phyloP scores from a whole-genome alignment of 345 rosid genomes.

The Gossypium ekmanianum region DNA sequence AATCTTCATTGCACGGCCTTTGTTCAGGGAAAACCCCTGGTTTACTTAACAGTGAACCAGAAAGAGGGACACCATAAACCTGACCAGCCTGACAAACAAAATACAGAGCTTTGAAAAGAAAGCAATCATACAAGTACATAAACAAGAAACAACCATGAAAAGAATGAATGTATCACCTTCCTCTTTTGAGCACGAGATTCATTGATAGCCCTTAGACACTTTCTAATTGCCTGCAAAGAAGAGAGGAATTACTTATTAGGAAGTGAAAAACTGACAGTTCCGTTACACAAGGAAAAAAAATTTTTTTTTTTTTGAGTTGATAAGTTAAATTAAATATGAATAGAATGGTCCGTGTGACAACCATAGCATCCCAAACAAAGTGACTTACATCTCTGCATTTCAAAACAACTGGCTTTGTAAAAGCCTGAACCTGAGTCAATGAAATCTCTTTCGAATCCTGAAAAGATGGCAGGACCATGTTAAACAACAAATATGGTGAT shows the following conservation, averaged over 20 bases:
- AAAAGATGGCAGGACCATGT: constrained; percentile 23
- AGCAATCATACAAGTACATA: not conserved
- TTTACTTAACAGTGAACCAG: constrained; percentile 73
- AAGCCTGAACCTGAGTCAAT: constrained; percentile 53
- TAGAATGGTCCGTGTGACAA: not conserved
- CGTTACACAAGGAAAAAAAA: not conserved
- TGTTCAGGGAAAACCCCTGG: constrained; percentile 84
- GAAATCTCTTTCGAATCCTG: constrained; percentile 84
- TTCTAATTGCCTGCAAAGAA: constrained; percentile 66
- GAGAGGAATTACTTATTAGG: constrained; percentile 13
- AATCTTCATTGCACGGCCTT: constrained; percentile 72
- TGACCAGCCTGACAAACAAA: constrained; percentile 75
- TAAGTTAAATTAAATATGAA: not conserved
- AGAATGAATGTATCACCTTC: constrained; percentile 43
- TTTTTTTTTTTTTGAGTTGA: not conserved
- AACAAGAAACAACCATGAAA: not conserved
- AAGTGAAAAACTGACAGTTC: not conserved
- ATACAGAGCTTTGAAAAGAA: not conserved
- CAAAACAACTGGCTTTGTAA: constrained; percentile 55
- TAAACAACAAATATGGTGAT: constrained; percentile 18
- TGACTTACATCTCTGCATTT: constrained; percentile 86
- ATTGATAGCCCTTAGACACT: constrained; percentile 85
- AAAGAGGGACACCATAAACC: constrained; percentile 93
- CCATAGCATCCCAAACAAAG: constrained; percentile 18
- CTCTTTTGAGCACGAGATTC: constrained; percentile 97